Evolutionary conservation across 2,329 filamentous ascomycete genomes (phyloP).

Genomic region (Purpureocillium lavendulum): DNA sequence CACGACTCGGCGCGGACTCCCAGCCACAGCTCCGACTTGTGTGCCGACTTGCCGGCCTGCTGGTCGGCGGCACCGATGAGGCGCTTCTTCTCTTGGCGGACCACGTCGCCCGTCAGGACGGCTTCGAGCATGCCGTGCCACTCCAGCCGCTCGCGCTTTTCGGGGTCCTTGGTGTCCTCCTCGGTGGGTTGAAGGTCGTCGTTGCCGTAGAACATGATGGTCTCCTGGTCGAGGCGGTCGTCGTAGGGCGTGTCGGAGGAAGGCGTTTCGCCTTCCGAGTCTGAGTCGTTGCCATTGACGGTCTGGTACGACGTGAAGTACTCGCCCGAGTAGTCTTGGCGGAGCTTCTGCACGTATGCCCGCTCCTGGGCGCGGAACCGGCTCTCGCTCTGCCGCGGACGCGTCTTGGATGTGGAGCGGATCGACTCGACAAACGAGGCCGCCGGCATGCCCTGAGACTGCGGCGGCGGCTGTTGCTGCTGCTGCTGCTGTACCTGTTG

Average conservation of each 20-base stretch:
- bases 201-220: constrained; percentile 84
- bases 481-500: constrained; percentile 9
- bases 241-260: constrained; percentile 78
- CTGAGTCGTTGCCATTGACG: constrained; percentile 64
- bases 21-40: constrained; percentile 78
- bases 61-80: constrained; percentile 69
- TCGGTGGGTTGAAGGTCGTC: constrained; percentile 81
- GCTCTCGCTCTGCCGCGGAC: constrained; percentile 35
- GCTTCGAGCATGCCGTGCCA: constrained; percentile 98
- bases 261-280: constrained; percentile 85
- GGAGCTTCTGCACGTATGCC: constrained; percentile 86
- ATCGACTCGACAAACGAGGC: constrained; percentile 32
- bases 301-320: constrained; percentile 64
- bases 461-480: too few relatives aligned
- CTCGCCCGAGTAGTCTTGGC: constrained; percentile 57
- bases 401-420: constrained; percentile 45
- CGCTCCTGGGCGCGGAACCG: constrained; percentile 63
- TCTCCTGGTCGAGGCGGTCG: constrained; percentile 84
- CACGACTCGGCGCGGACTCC: constrained; percentile 78
- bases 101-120: constrained; percentile 91
- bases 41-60: constrained; percentile 51
- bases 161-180: constrained; percentile 82
- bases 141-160: constrained; percentile 83
- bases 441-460: not conserved
- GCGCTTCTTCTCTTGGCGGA: constrained; percentile 95